A percentile compares a stretch with the other conserved stretches of the same genome.
Conservation (phyloP, 2,329 filamentous ascomycete genomes). For the Calonectria hawksworthii region DNA sequence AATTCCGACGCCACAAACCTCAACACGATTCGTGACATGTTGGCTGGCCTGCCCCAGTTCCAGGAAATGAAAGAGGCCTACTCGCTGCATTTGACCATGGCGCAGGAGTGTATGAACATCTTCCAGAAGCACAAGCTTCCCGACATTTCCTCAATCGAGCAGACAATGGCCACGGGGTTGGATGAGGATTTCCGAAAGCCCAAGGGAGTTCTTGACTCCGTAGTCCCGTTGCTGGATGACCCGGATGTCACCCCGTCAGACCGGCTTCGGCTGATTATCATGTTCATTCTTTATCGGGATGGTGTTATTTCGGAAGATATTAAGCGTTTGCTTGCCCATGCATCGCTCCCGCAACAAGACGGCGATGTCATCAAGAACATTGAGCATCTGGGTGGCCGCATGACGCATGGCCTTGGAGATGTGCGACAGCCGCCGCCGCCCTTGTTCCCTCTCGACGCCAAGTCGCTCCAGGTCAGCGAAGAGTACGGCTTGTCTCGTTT, state of each 20-base stretch:
- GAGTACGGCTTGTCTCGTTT: slow-evolving; percentile 91
- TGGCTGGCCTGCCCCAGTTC: slow-evolving; percentile 94
- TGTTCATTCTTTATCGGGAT: slow-evolving; percentile 89
- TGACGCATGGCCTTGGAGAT: slow-evolving; percentile 81
- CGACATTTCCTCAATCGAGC: slow-evolving; percentile 90
- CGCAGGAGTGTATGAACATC: slow-evolving; percentile 94
- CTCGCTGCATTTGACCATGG: slow-evolving; percentile 95
- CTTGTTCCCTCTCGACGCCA: slow-evolving; percentile 79
- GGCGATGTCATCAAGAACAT: slow-evolving; percentile 82
- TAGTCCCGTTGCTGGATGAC: slow-evolving; percentile 91
- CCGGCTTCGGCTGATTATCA: slow-evolving; percentile 84
- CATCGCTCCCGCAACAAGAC: slow-evolving; percentile 81
- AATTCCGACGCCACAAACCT: slow-evolving; percentile 79
- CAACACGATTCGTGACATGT: slow-evolving; percentile 96
- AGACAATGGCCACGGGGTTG: slow-evolving; percentile 90
- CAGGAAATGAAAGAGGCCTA: slow-evolving; percentile 97
- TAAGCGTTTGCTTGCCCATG: slow-evolving; percentile 85
- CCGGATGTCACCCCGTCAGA: slow-evolving; percentile 79
- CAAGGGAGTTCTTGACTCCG: slow-evolving; percentile 87
- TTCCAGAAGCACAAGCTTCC: slow-evolving; percentile 89
- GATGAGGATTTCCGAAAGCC: slow-evolving; percentile 94
- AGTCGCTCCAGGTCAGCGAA: slow-evolving; percentile 70
- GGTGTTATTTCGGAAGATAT: slow-evolving; percentile 89
- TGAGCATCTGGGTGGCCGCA: slow-evolving; percentile 83
- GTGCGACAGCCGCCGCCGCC: slow-evolving; percentile 74